Conservation (phyloP, 2,329 filamentous ascomycete species). For the Colletotrichum sp. region DNA sequence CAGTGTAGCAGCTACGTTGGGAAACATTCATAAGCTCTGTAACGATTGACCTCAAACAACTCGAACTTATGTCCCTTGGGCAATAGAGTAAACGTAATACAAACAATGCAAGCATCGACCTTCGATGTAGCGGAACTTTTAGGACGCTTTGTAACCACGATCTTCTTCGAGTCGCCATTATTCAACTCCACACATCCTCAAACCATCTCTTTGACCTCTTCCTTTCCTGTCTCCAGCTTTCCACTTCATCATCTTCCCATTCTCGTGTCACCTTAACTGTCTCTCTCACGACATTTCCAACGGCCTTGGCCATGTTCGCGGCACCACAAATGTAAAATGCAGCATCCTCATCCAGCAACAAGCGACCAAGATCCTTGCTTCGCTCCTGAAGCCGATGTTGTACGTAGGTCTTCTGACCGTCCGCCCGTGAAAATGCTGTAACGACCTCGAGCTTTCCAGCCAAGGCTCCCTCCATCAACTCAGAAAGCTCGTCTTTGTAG, state of each 20-base stretch:
- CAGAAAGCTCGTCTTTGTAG: not conserved
- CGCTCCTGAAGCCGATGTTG: not conserved
- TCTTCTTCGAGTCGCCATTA: not conserved
- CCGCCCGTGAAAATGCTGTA: not conserved
- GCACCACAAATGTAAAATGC: not conserved
- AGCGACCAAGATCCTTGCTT: not conserved
- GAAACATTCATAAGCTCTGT: not conserved
- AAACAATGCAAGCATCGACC: not conserved
- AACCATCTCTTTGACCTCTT: not conserved
- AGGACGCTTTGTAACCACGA: not conserved
- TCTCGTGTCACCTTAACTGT: not conserved
- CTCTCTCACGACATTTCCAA: not conserved
- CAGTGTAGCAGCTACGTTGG: not conserved
- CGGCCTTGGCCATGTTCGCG: not conserved
- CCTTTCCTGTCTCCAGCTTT: not conserved
- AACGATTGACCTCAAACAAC: not conserved
- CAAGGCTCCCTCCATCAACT: not conserved
- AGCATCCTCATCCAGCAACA: not conserved
- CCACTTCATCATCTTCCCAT: not conserved
- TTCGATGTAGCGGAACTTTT: not conserved
- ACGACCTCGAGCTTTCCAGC: not conserved
- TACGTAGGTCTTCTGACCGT: not conserved
- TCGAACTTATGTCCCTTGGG: not conserved
- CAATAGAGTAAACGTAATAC: not conserved
- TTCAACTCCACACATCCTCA: not conserved